Evolutionary conservation across 768 basidiomycete genomes (phyloP).

Genomic region (Vararia minispora): DNA sequence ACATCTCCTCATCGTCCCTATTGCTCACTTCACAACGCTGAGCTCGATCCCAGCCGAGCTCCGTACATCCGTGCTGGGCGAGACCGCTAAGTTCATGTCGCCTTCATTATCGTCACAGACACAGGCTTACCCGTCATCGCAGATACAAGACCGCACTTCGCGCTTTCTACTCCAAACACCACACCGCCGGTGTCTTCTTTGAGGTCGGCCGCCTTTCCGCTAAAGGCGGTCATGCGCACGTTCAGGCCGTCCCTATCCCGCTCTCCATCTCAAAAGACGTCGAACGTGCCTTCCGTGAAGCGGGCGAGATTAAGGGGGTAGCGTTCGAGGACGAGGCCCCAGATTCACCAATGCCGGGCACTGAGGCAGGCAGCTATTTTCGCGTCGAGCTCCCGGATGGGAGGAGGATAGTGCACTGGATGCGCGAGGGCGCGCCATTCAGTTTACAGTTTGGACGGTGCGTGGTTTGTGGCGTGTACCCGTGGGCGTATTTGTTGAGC

Average conservation of each 20-base stretch:
- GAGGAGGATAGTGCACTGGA: conserved; percentile 72
- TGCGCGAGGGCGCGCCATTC: conserved; percentile 70
- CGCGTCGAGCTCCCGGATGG: conserved; percentile 85
- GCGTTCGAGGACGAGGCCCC: conserved; percentile 68
- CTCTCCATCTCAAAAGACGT: conserved; percentile 47
- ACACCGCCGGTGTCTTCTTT: conserved; percentile 63
- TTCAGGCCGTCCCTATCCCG: conserved; percentile 79
- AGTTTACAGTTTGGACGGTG: conserved; percentile 92
- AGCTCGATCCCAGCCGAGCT: conserved; percentile 73
- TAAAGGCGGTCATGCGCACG: conserved; percentile 90
- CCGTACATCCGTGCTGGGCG: conserved; percentile 60
- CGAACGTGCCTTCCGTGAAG: conserved; percentile 59
- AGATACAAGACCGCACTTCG: conserved; percentile 76
- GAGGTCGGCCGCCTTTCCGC: conserved; percentile 78
- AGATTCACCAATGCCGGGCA: conserved; percentile 40
- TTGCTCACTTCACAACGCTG: conserved; percentile 87
- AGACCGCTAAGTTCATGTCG: conserved; percentile 56
- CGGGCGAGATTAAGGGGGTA: conserved; percentile 55
- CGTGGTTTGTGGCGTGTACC: no score
- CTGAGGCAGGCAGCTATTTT: conserved; percentile 70
- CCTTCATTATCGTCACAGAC: neutral
- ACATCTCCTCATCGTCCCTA: conserved; percentile 88
- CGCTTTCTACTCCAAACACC: conserved; percentile 60
- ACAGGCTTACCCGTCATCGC: neutral
- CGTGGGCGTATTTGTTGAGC: neutral